A percentile compares a stretch with the other conserved stretches of the same genome.
phyloP scores from a whole-genome alignment of 1,139 yeast species.

The Candida freyschussii region DNA sequence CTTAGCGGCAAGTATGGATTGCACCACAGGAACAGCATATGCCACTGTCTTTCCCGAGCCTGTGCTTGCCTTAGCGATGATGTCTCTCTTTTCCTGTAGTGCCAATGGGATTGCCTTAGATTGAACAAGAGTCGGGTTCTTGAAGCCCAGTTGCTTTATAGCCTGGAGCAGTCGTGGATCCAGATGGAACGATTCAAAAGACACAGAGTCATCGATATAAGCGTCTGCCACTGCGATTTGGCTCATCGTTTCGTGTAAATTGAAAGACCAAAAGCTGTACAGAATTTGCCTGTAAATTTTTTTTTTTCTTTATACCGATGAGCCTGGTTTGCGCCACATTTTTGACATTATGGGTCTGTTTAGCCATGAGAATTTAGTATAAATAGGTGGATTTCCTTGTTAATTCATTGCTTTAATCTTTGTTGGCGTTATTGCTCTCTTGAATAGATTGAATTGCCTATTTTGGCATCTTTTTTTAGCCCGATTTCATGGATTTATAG shows the following conservation, averaged over 20 bases:
- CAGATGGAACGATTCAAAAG: conserved; percentile 66
- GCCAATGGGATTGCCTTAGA: conserved; percentile 91
- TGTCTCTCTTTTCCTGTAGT: conserved; percentile 77
- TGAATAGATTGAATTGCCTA: too few relatives aligned
- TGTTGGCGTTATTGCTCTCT: too few relatives aligned
- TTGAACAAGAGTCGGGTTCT: conserved; percentile 85
- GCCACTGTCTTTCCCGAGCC: conserved; percentile 93
- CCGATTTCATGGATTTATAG: too few relatives aligned
- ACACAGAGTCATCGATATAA: conserved; percentile 63
- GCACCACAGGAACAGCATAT: conserved; percentile 72
- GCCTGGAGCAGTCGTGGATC: conserved; percentile 86
- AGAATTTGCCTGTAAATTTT: too few relatives aligned
- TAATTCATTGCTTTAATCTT: too few relatives aligned
- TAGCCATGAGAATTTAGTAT: not conserved
- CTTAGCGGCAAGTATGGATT: conserved; percentile 46
- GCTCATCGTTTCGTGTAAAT: conserved; percentile 9
- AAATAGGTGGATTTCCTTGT: too few relatives aligned
- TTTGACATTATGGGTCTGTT: conserved; percentile 3
- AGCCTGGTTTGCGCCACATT: not conserved
- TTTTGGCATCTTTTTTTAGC: too few relatives aligned
- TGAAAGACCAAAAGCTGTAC: too few relatives aligned
- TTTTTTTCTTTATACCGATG: conserved; percentile 1
- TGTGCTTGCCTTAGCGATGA: conserved; percentile 83
- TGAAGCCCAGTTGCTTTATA: conserved; percentile 72
- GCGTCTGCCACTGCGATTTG: conserved; percentile 50